Evolutionary conservation across 345 rosid species (phyloP).

Genomic region (Fremontodendron californicum): DNA sequence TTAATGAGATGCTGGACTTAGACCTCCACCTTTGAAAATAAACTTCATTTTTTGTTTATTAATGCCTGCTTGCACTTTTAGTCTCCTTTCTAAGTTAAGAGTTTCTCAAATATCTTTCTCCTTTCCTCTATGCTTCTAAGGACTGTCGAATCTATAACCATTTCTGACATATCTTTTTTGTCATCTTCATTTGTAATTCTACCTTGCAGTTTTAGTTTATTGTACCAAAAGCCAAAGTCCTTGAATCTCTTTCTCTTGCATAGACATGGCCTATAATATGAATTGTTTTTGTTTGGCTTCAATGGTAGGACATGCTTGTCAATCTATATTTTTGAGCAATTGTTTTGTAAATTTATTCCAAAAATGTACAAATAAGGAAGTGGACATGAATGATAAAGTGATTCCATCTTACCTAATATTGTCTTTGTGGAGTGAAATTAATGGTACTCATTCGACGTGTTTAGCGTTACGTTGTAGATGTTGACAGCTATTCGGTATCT

Average conservation of each 20-base stretch:
- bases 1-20: background rate
- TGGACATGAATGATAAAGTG: slow-evolving; percentile 4
- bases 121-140: background rate
- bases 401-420: background rate
- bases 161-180: background rate
- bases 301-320: background rate
- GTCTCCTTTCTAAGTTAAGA: background rate
- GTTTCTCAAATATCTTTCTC: background rate
- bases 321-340: background rate
- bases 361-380: slow-evolving; percentile 12
- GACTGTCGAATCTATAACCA: background rate
- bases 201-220: background rate
- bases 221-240: background rate
- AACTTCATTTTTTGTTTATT: background rate
- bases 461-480: slow-evolving; percentile 9
- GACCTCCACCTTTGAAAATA: background rate
- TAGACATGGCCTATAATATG: background rate
- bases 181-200: background rate
- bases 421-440: background rate
- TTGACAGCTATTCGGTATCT: background rate
- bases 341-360: background rate
- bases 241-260: background rate
- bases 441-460: slow-evolving; percentile 19
- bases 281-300: background rate
- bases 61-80: background rate